Evolutionary conservation across 345 rosid species (phyloP).

Genomic region (Bretschneidera sinensis): DNA sequence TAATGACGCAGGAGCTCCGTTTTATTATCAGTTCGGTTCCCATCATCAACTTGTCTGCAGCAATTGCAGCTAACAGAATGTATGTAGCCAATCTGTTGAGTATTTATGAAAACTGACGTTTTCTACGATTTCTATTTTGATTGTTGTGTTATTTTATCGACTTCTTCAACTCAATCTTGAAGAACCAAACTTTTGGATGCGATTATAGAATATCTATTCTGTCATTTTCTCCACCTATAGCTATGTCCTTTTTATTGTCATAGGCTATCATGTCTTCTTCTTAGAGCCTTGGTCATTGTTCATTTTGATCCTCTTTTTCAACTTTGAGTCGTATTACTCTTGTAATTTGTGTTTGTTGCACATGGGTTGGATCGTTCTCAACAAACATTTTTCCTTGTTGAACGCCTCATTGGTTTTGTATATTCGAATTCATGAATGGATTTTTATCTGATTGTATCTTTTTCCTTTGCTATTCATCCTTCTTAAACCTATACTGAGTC

Average conservation of each 20-base stretch:
- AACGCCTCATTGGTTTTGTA: not conserved
- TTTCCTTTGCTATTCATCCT: too few relatives aligned
- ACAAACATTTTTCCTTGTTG: not conserved
- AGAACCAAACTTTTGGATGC: not conserved
- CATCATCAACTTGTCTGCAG: conserved; percentile 88
- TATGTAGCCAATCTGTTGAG: conserved; percentile 24
- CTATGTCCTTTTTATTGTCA: not conserved
- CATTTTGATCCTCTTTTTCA: not conserved
- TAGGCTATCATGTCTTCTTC: not conserved
- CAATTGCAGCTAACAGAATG: conserved; percentile 90
- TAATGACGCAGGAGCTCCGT: conserved; percentile 79
- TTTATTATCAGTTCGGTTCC: conserved; percentile 92
- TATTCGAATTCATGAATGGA: not conserved
- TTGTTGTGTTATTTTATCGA: not conserved
- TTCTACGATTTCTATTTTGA: not conserved
- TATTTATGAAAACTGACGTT: not conserved
- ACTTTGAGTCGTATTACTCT: not conserved
- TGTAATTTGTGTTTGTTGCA: not conserved
- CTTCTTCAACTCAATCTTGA: not conserved
- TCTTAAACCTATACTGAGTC: too few relatives aligned
- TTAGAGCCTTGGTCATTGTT: not conserved
- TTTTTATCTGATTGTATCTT: too few relatives aligned
- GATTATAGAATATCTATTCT: too few relatives aligned
- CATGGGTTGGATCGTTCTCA: not conserved
- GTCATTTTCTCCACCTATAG: not conserved